Percentiles rank a stretch among this genome's conserved stretches.
phyloP scores from a whole-genome alignment of 345 rosid species.

The Boechera retrofracta region DNA sequence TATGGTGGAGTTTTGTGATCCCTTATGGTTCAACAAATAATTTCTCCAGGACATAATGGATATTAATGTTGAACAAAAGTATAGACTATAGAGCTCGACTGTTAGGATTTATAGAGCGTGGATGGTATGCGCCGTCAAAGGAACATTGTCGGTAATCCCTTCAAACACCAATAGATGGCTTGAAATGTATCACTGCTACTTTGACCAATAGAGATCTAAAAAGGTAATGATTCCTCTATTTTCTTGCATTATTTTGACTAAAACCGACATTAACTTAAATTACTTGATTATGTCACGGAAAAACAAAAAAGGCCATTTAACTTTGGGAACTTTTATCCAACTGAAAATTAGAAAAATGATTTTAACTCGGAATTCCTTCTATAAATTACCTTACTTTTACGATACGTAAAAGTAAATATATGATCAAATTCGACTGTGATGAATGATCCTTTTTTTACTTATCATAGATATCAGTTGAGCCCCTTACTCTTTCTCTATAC shows the following conservation, averaged over 20 bases:
- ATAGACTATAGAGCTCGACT: not conserved
- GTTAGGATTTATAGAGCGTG: not conserved
- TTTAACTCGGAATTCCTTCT: not conserved
- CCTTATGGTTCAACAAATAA: not conserved
- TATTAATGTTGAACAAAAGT: not conserved
- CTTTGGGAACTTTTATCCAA: not conserved
- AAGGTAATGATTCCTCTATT: not conserved
- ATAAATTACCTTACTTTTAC: not conserved
- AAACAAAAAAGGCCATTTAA: not conserved
- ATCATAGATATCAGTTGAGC: not conserved
- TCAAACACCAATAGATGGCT: slow-evolving; percentile 4
- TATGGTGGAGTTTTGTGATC: not conserved
- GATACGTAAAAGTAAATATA: not conserved
- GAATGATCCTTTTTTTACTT: not conserved
- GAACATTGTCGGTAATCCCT: slow-evolving; percentile 35
- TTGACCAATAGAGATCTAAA: slow-evolving; percentile 29
- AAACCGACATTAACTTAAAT: not conserved
- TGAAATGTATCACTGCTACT: slow-evolving; percentile 18
- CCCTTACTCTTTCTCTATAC: not conserved
- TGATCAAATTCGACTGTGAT: not conserved
- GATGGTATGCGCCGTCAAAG: slow-evolving; percentile 11
- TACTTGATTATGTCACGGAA: slow-evolving; percentile 10
- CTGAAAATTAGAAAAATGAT: not conserved
- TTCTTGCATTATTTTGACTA: slow-evolving; percentile 26
- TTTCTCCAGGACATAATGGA: not conserved